Conservation (phyloP, 2,329 filamentous ascomycete species). For the Fusarium nematophilum region DNA sequence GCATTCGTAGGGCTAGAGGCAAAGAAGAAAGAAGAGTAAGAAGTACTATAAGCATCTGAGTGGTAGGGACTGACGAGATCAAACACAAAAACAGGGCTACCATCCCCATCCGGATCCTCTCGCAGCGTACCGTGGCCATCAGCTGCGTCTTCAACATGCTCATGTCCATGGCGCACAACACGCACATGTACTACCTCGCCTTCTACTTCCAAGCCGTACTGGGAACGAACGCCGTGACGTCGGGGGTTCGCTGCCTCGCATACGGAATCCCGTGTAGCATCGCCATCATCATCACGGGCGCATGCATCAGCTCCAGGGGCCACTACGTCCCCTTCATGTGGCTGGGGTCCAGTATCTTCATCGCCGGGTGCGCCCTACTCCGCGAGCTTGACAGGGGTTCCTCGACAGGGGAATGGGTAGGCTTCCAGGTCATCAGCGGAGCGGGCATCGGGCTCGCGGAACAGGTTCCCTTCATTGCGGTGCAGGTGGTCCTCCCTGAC, state of each 20-base stretch:
- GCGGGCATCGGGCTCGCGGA: constrained; percentile 55
- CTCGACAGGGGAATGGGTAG: constrained; percentile 52
- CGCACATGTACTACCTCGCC: constrained; percentile 26
- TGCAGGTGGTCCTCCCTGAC: constrained; percentile 54
- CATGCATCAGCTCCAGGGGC: constrained; percentile 6
- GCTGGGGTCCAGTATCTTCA: constrained; percentile 22
- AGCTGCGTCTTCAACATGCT: constrained; percentile 27
- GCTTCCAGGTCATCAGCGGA: constrained; percentile 57
- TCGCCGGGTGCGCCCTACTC: constrained; percentile 14
- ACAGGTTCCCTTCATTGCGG: constrained; percentile 56
- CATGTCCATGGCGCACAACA: constrained; percentile 26
- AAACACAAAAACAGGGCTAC: constrained; percentile 13
- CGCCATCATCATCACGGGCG: constrained; percentile 18
- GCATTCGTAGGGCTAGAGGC: constrained; percentile 1
- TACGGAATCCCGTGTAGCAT: constrained; percentile 8
- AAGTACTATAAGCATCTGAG: neutral
- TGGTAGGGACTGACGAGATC: constrained; percentile 2
- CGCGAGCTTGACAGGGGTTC: constrained; percentile 45
- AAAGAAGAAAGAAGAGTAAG: constrained; percentile 18
- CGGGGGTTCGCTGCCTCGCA: constrained; percentile 13
- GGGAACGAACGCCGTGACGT: constrained; percentile 15
- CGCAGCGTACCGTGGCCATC: constrained; percentile 16
- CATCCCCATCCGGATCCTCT: constrained; percentile 8
- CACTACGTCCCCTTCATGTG: constrained; percentile 37
- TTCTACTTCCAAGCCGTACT: constrained; percentile 25